phyloP scores from a whole-genome alignment of 768 basidiomycete species.

The Rhodosporidiobolus sp. region DNA sequence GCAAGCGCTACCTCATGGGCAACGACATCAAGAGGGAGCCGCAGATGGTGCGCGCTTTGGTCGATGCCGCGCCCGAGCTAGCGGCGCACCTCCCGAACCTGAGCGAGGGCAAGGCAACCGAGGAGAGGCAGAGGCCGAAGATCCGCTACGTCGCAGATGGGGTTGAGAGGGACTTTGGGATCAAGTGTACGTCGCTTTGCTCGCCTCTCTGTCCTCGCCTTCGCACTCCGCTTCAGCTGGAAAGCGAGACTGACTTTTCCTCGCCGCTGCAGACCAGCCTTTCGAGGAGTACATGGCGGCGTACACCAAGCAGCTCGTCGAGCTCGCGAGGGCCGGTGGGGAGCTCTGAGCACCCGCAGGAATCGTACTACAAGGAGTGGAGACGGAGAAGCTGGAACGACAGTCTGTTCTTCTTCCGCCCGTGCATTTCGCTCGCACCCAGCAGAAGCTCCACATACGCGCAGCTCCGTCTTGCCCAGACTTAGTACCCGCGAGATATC shows the following conservation, averaged over 20 bases:
- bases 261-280: too few species aligned
- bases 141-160: too few species aligned
- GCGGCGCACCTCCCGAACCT: background rate
- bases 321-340: background rate
- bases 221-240: too few species aligned
- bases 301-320: background rate
- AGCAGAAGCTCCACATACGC: background rate
- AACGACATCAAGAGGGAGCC: too few species aligned
- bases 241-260: too few species aligned
- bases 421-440: too few species aligned
- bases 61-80: background rate
- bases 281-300: background rate
- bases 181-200: constrained; percentile 7
- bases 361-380: constrained; percentile 48
- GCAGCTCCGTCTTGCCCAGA: too few species aligned
- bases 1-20: background rate
- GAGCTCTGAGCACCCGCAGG: constrained; percentile 6
- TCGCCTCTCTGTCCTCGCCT: too few species aligned
- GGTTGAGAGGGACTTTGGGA: background rate
- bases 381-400: constrained; percentile 14
- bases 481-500: too few species aligned
- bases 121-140: background rate
- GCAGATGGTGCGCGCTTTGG: background rate
- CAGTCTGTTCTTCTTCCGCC: too few species aligned
- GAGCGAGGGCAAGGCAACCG: too few species aligned